A percentile compares a stretch with the other conserved stretches of the same genome.
Evolutionary conservation across 2,329 filamentous ascomycete species (phyloP).

Genomic region (Furcasterigmium sp.): DNA sequence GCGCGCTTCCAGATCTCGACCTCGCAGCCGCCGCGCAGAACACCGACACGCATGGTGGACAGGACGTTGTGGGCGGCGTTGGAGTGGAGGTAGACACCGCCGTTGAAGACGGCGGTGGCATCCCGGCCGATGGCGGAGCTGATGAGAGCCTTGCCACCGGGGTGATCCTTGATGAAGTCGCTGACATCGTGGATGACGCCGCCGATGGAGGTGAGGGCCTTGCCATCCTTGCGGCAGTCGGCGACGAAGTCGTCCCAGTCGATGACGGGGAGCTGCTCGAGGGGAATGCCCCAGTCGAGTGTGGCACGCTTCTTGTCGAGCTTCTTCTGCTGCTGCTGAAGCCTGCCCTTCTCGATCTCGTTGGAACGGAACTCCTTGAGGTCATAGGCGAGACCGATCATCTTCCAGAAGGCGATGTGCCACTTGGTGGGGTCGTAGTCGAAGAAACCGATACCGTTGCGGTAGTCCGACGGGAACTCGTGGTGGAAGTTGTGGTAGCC

Average conservation of each 20-base stretch:
- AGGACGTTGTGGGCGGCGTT: conserved; percentile 87
- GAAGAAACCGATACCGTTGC: conserved; percentile 84
- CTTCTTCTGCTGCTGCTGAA: conserved; percentile 90
- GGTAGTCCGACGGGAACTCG: conserved; percentile 90
- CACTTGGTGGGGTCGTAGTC: conserved; percentile 77
- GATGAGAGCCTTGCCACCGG: conserved; percentile 87
- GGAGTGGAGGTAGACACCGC: conserved; percentile 83
- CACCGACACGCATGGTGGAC: conserved; percentile 82
- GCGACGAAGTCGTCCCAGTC: conserved; percentile 83
- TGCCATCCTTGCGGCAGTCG: conserved; percentile 67
- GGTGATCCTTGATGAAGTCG: conserved; percentile 82
- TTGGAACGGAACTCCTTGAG: conserved; percentile 88
- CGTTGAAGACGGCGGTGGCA: conserved; percentile 86
- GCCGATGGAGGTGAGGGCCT: conserved; percentile 70
- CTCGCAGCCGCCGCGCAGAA: conserved; percentile 80
- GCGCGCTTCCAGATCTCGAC: conserved; percentile 92
- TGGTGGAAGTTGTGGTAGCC: conserved; percentile 96
- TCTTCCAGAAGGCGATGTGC: conserved; percentile 81
- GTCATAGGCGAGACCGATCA: conserved; percentile 76
- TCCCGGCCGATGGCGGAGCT: conserved; percentile 79
- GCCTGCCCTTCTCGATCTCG: conserved; percentile 86
- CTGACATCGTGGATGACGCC: conserved; percentile 83
- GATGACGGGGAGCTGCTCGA: conserved; percentile 80
- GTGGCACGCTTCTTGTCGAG: conserved; percentile 78
- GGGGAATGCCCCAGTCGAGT: conserved; percentile 81